Conservation (phyloP, 2,329 filamentous ascomycete species). For the Sarocladiaceae sp. region DNA sequence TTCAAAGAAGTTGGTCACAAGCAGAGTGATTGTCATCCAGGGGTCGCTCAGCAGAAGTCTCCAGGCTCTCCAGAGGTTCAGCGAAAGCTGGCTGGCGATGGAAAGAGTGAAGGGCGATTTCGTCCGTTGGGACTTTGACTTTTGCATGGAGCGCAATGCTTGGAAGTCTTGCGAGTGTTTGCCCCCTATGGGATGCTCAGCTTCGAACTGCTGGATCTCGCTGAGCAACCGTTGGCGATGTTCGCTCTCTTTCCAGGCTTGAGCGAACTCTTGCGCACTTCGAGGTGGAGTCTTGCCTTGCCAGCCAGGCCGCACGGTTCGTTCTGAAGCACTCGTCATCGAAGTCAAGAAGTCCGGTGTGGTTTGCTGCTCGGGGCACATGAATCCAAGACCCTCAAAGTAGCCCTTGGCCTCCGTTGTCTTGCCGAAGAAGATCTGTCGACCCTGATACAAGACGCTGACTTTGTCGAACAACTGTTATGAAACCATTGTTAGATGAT, state of each 20-base stretch:
- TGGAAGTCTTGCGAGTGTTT: constrained; percentile 53
- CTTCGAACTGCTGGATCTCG: constrained; percentile 50
- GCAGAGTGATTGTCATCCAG: constrained; percentile 61
- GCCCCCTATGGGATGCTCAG: constrained; percentile 44
- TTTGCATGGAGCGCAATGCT: constrained; percentile 44
- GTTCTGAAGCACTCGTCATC: constrained; percentile 57
- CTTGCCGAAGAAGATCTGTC: constrained; percentile 60
- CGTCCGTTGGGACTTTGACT: constrained; percentile 52
- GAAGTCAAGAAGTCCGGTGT: constrained; percentile 65
- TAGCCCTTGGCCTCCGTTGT: constrained; percentile 56
- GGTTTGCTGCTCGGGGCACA: constrained; percentile 43
- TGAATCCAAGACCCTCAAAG: constrained; percentile 60
- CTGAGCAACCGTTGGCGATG: constrained; percentile 43
- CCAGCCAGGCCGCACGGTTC: constrained; percentile 50
- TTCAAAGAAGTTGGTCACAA: constrained; percentile 57
- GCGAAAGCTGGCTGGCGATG: constrained; percentile 63
- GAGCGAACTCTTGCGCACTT: constrained; percentile 39
- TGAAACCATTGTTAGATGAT: constrained; percentile 54
- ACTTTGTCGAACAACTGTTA: constrained; percentile 66
- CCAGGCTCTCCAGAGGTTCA: constrained; percentile 79
- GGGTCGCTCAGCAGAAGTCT: constrained; percentile 71
- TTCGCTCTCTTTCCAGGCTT: constrained; percentile 49
- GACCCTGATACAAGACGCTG: constrained; percentile 59
- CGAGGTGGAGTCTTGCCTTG: constrained; percentile 42
- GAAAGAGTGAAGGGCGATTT: constrained; percentile 81